Percentiles rank a stretch among this genome's conserved stretches.
phyloP scores from a whole-genome alignment of 345 rosid genomes.

The Luvunga scandens region DNA sequence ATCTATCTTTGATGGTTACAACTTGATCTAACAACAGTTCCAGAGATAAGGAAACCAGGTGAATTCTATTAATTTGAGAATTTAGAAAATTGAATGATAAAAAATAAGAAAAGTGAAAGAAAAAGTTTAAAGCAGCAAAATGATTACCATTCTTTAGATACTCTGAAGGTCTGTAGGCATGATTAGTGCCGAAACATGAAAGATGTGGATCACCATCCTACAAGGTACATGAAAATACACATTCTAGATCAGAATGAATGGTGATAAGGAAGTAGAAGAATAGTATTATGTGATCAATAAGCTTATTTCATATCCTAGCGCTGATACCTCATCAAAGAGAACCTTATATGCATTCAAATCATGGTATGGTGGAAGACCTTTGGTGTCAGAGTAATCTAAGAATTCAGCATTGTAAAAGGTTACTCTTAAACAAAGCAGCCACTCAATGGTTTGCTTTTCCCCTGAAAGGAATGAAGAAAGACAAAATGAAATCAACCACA shows the following conservation, averaged over 20 bases:
- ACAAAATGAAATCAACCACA: slow-evolving; percentile 14
- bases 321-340: slow-evolving; percentile 37
- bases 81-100: background rate
- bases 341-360: slow-evolving; percentile 79
- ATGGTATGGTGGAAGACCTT: slow-evolving; percentile 81
- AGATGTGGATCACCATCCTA: too few relatives aligned
- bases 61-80: background rate
- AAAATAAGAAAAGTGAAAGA: background rate
- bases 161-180: slow-evolving; percentile 94
- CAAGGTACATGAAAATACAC: too few relatives aligned
- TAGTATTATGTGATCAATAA: background rate
- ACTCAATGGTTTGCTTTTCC: slow-evolving; percentile 94
- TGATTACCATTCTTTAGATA: slow-evolving; percentile 75
- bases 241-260: background rate
- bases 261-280: background rate
- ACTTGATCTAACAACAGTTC: background rate
- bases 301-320: slow-evolving; percentile 1
- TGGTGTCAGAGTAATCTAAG: slow-evolving; percentile 72
- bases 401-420: slow-evolving; percentile 85
- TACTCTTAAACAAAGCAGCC: slow-evolving; percentile 96
- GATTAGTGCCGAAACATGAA: slow-evolving; percentile 39
- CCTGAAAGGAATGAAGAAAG: slow-evolving; percentile 45
- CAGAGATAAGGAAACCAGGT: background rate
- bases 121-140: background rate
- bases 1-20: background rate